Evolutionary conservation across 169 alveolate genomes (phyloP).

Genomic region (Eimeria praecox): DNA sequence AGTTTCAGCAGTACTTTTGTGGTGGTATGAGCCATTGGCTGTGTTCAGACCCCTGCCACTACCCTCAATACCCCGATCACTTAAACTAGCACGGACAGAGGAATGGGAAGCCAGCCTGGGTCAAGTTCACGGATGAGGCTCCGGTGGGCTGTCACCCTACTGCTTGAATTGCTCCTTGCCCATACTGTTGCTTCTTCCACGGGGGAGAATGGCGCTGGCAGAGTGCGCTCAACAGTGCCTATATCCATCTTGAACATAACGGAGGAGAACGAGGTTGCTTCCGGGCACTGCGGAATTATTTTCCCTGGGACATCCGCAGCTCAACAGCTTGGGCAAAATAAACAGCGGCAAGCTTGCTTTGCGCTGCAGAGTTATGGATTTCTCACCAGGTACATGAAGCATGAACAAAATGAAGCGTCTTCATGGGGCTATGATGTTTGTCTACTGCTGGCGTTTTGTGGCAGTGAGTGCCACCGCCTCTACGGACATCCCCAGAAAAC

Average conservation of each 20-base stretch:
- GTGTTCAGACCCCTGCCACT: not conserved
- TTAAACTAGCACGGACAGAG: not conserved
- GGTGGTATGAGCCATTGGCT: slow-evolving; percentile 11
- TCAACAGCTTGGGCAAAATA: slow-evolving; percentile 4
- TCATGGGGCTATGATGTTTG: slow-evolving; percentile 40
- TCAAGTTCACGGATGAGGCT: slow-evolving; percentile 35
- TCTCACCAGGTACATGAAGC: slow-evolving; percentile 62
- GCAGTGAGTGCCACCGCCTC: slow-evolving; percentile 70
- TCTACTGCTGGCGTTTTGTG: slow-evolving; percentile 60
- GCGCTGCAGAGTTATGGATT: slow-evolving; percentile 67
- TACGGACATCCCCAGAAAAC: slow-evolving; percentile 76
- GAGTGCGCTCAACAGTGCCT: not conserved
- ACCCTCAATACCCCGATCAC: not conserved
- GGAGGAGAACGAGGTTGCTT: slow-evolving; percentile 8
- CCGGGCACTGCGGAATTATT: slow-evolving; percentile 54
- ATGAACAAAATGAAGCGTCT: not conserved
- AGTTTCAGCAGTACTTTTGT: not conserved
- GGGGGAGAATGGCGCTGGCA: not conserved
- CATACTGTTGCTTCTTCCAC: not conserved
- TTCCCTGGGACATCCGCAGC: not conserved
- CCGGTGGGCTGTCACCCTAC: slow-evolving; percentile 27
- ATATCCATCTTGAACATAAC: not conserved
- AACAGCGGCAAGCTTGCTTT: slow-evolving; percentile 61
- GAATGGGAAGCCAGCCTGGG: not conserved
- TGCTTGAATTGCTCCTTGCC: slow-evolving; percentile 7